Percentiles rank a stretch among this genome's conserved stretches.
Evolutionary conservation across 352 stramenopile species (phyloP).

Genomic region (Pythium phragmitis): DNA sequence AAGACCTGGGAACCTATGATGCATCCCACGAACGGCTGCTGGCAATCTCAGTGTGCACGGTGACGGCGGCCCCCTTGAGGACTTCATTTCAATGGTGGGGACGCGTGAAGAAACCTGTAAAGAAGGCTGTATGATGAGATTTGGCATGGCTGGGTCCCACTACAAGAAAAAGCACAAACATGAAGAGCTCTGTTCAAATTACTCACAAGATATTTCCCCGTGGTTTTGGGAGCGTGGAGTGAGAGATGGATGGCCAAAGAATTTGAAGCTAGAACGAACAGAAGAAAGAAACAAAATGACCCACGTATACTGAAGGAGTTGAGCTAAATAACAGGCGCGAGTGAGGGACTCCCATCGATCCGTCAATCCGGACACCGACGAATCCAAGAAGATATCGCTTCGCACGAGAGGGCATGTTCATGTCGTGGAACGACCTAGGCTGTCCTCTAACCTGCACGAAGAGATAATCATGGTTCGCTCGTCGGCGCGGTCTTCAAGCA

Average conservation of each 20-base stretch:
- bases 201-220: no score
- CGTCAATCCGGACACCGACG: constrained; percentile 13
- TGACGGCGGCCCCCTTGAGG: background rate
- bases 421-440: background rate
- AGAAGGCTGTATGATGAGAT: background rate
- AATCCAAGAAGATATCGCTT: constrained; percentile 2
- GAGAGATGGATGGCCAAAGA: no score
- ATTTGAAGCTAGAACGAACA: background rate
- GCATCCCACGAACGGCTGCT: background rate
- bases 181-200: constrained; percentile 1
- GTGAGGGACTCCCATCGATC: constrained; percentile 13
- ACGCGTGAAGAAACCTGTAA: background rate
- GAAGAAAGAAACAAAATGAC: constrained; percentile 12
- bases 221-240: no score
- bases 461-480: constrained; percentile 12
- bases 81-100: background rate
- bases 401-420: background rate
- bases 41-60: background rate
- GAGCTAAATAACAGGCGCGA: constrained; percentile 22
- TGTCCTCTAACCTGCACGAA: constrained; percentile 2
- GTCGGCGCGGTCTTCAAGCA: constrained; percentile 1
- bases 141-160: background rate
- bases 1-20: constrained; percentile 1
- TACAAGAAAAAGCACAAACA: constrained; percentile 2
- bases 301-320: constrained; percentile 18